Conservation (phyloP, 2,329 filamentous ascomycete genomes). For the Scedosporium boydii region DNA sequence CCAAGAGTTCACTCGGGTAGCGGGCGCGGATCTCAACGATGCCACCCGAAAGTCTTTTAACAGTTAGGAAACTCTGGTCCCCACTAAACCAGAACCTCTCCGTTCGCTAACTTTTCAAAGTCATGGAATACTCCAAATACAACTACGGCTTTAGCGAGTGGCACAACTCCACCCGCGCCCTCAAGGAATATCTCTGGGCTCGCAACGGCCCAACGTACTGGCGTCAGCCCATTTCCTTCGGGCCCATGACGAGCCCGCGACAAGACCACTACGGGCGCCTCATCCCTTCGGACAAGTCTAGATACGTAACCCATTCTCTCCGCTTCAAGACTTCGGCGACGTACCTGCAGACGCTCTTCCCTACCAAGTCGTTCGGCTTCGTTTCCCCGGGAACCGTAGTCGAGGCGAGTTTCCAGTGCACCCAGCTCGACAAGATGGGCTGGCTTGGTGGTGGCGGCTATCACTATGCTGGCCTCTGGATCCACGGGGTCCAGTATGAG, state of each 20-base stretch:
- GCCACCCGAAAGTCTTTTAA: conserved; percentile 21
- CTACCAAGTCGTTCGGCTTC: conserved; percentile 30
- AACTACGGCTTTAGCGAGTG: conserved; percentile 12
- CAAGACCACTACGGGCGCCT: conserved; percentile 9
- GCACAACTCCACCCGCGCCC: conserved; percentile 10
- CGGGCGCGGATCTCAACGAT: conserved; percentile 35
- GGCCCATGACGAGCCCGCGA: conserved; percentile 14
- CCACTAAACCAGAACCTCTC: not conserved
- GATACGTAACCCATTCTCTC: conserved; percentile 34
- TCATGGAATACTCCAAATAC: conserved; percentile 4
- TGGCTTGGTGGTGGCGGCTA: conserved; percentile 55
- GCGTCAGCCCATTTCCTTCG: conserved; percentile 15
- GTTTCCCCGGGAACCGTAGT: conserved; percentile 31
- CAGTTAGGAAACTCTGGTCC: conserved; percentile 25
- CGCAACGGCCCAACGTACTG: conserved; percentile 8
- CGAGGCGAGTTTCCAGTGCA: conserved; percentile 31
- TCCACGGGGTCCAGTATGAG: conserved; percentile 51
- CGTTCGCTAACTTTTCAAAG: not conserved
- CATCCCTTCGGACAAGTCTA: conserved; percentile 12
- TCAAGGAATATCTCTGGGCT: conserved; percentile 11
- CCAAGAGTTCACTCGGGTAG: conserved; percentile 46
- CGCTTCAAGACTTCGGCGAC: conserved; percentile 41
- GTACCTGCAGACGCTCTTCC: conserved; percentile 37
- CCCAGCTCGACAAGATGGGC: conserved; percentile 37
- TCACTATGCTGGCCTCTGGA: conserved; percentile 46